A percentile compares a stretch with the other conserved stretches of the same genome.
Conservation (phyloP, 352 stramenopile genomes). For the Aphanomyces cochlioides region DNA sequence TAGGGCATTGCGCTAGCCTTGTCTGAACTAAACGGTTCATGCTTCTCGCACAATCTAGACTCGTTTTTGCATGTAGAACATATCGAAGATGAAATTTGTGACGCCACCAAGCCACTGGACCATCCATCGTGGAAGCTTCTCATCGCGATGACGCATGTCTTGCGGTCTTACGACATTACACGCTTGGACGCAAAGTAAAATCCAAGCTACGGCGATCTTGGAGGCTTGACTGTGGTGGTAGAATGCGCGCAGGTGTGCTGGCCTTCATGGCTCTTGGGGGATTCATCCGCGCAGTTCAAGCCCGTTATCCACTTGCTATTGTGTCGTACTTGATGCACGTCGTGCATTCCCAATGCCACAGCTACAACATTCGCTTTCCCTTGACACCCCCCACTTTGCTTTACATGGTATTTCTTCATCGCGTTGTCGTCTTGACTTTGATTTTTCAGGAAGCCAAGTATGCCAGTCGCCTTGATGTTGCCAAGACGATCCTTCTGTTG, state of each 20-base stretch:
- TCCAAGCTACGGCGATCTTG: background rate
- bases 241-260: constrained; percentile 1
- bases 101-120: background rate
- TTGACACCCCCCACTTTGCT: constrained; percentile 3
- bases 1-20: background rate
- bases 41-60: background rate
- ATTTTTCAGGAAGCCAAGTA: constrained; percentile 23
- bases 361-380: constrained; percentile 11
- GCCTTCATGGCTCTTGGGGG: constrained; percentile 18
- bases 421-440: background rate
- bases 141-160: constrained; percentile 6
- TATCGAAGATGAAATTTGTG: background rate
- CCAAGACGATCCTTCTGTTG: background rate
- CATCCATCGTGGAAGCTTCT: background rate
- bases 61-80: background rate
- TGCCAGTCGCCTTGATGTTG: background rate
- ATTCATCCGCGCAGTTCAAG: constrained; percentile 19
- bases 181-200: background rate
- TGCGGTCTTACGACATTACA: constrained; percentile 10
- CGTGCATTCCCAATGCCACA: constrained; percentile 23
- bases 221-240: background rate
- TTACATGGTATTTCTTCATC: background rate
- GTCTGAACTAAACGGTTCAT: constrained; percentile 8
- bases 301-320: constrained; percentile 1
- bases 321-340: constrained; percentile 25